These are phyloP conservation scores for Candida michaelii DNA, from an alignment of 805 yeast species.

Conservation along the genomic window DNA sequence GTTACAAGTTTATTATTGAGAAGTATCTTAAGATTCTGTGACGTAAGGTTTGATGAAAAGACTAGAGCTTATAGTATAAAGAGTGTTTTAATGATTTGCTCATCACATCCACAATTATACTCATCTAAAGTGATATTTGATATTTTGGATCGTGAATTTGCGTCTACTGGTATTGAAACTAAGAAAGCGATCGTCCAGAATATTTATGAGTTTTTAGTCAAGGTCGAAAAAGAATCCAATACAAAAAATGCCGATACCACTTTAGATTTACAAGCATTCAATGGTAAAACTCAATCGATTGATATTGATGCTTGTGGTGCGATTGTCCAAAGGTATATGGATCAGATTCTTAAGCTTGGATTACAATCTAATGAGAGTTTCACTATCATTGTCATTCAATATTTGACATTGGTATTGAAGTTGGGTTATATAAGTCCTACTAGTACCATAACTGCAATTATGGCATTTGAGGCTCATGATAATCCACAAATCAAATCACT, in stretches of 20 bases:
- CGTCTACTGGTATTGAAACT: conserved; percentile 34
- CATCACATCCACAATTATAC: conserved; percentile 65
- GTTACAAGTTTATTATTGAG: conserved; percentile 59
- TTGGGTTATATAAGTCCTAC: conserved; percentile 79
- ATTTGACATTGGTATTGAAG: conserved; percentile 54
- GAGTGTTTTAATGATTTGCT: conserved; percentile 59
- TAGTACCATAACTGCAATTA: conserved; percentile 61
- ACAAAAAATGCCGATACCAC: conserved; percentile 39
- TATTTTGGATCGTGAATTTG: conserved; percentile 53
- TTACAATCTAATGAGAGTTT: conserved; percentile 43
- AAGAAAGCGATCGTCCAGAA: conserved; percentile 57
- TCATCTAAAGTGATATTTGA: conserved; percentile 52
- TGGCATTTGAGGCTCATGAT: conserved; percentile 65
- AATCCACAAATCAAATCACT: conserved; percentile 40
- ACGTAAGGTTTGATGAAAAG: conserved; percentile 24
- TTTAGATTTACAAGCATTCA: conserved; percentile 51
- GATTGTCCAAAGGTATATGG: conserved; percentile 62
- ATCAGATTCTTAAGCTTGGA: conserved; percentile 49
- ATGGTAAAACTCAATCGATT: conserved; percentile 48
- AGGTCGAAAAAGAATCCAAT: conserved; percentile 51
- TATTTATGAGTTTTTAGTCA: conserved; percentile 53
- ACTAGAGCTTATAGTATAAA: conserved; percentile 54
- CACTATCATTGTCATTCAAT: conserved; percentile 53
- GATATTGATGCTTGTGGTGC: conserved; percentile 76
- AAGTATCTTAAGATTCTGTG: conserved; percentile 56